A percentile compares a stretch with the other conserved stretches of the same genome.
Evolutionary conservation across 352 stramenopile species (phyloP).

Genomic region (Phytophthora agathidicida): DNA sequence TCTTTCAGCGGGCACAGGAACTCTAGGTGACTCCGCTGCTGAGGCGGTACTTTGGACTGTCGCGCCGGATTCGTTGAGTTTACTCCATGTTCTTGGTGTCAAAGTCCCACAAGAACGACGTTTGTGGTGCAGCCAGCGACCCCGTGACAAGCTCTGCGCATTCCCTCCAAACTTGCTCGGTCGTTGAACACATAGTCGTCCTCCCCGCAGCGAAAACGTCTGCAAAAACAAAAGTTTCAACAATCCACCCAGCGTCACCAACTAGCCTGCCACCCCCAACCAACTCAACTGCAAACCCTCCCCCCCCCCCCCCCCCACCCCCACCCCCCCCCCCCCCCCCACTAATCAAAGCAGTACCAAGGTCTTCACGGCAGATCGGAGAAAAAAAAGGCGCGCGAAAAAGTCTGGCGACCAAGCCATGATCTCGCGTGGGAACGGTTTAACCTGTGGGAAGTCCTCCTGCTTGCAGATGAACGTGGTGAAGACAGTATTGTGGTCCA

Average conservation of each 20-base stretch:
- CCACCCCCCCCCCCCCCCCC: no score
- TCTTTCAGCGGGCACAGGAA: slow-evolving; percentile 94
- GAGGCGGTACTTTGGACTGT: slow-evolving; percentile 94
- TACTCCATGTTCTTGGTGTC: slow-evolving; percentile 95
- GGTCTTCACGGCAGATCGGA: slow-evolving; percentile 42
- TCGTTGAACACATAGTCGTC: slow-evolving; percentile 97
- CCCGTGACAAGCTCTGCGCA: slow-evolving; percentile 95
- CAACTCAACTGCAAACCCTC: no score
- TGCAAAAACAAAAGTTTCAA: no score
- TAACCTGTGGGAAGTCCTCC: slow-evolving; percentile 71
- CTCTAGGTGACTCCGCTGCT: slow-evolving; percentile 91
- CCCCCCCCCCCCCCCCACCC: no score
- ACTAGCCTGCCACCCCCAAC: not conserved
- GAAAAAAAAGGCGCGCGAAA: slow-evolving; percentile 81
- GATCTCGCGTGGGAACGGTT: slow-evolving; percentile 91
- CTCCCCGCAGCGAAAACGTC: slow-evolving; percentile 92
- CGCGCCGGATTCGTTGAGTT: slow-evolving; percentile 94
- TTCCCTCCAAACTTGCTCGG: slow-evolving; percentile 97
- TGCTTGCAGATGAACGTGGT: slow-evolving; percentile 92
- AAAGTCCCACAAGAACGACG: slow-evolving; percentile 98
- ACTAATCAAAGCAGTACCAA: slow-evolving; percentile 32
- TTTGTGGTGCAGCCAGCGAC: slow-evolving; percentile 97
- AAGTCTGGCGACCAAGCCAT: slow-evolving; percentile 92
- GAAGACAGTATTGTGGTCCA: slow-evolving; percentile 94
- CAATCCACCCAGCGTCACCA: no score